phyloP scores from a whole-genome alignment of 202 grass and related monocot genomes.

The Miscanthus sacchariflorus region DNA sequence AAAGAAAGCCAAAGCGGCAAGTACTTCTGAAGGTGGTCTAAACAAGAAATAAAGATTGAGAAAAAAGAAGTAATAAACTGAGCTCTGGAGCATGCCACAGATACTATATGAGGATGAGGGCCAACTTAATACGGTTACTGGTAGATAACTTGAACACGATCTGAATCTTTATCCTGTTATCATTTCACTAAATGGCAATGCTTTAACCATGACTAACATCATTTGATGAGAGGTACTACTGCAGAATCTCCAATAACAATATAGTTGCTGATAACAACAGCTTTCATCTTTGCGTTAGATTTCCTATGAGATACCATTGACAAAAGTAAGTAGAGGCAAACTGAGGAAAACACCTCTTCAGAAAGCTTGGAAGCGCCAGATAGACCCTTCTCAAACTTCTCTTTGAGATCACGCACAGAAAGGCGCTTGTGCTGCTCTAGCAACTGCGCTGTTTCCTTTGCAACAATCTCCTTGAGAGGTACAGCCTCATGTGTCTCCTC shows the following conservation, averaged over 20 bases:
- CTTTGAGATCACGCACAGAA: constrained; percentile 93
- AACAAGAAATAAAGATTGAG: constrained; percentile 15
- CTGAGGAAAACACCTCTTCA: constrained; percentile 64
- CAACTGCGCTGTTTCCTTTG: constrained; percentile 83
- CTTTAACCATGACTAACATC: neutral
- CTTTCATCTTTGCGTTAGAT: neutral
- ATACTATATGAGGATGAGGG: neutral
- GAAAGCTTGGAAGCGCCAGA: constrained; percentile 79
- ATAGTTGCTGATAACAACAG: constrained; percentile 16
- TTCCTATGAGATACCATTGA: constrained; percentile 7
- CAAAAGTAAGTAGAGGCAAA: constrained; percentile 23
- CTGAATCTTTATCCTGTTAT: neutral
- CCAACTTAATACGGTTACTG: neutral
- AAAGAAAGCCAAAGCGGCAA: neutral
- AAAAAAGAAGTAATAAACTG: neutral
- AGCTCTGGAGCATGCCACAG: neutral
- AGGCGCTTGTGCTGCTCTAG: constrained; percentile 83
- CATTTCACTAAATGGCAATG: constrained; percentile 19
- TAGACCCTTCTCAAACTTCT: constrained; percentile 95
- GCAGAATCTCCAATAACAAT: constrained; percentile 4
- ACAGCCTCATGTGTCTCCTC: constrained; percentile 70
- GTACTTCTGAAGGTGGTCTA: neutral
- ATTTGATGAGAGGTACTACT: constrained; percentile 8
- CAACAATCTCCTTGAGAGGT: constrained; percentile 90
- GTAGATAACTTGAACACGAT: constrained; percentile 16